These are phyloP conservation scores for Austroboletus novae-zelandiae DNA, from an alignment of 1,284 basidiomycete species.

Conservation along the genomic window DNA sequence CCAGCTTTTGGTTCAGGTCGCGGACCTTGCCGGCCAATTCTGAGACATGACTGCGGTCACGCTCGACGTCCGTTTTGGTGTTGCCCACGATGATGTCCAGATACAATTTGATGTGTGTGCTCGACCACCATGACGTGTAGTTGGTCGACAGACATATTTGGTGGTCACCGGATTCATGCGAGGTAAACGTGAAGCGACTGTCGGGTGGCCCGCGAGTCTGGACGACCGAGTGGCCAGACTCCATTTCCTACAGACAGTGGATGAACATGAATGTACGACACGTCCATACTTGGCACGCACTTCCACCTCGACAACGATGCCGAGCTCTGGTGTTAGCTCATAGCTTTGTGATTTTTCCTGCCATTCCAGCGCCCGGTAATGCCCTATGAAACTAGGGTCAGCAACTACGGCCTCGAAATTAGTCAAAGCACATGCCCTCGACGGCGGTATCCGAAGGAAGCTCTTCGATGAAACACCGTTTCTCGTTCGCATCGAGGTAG, in stretches of 20 bases:
- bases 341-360: slow-evolving; percentile 72
- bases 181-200: slow-evolving; percentile 95
- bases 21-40: slow-evolving; percentile 85
- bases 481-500: slow-evolving; percentile 90
- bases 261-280: slow-evolving; percentile 2
- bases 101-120: slow-evolving; percentile 90
- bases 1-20: slow-evolving; percentile 90
- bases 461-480: slow-evolving; percentile 96
- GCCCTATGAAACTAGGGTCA: slow-evolving; percentile 53
- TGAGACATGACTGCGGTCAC: slow-evolving; percentile 84
- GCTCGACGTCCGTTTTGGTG: slow-evolving; percentile 77
- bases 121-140: slow-evolving; percentile 81
- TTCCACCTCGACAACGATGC: slow-evolving; percentile 88
- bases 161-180: slow-evolving; percentile 95
- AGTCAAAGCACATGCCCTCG: slow-evolving; percentile 62
- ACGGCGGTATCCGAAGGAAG: slow-evolving; percentile 96
- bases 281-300: slow-evolving; percentile 41
- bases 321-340: slow-evolving; percentile 72
- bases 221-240: slow-evolving; percentile 73
- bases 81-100: slow-evolving; percentile 91
- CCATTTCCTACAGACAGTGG: slow-evolving; percentile 61
- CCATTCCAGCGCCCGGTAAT: slow-evolving; percentile 93
- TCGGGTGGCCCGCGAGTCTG: slow-evolving; percentile 87
- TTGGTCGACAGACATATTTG: slow-evolving; percentile 93
- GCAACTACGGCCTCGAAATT: background rate